Base-by-base conservation (phyloP, 1,284 basidiomycete species). In the Testicularia cyperi region DNA sequence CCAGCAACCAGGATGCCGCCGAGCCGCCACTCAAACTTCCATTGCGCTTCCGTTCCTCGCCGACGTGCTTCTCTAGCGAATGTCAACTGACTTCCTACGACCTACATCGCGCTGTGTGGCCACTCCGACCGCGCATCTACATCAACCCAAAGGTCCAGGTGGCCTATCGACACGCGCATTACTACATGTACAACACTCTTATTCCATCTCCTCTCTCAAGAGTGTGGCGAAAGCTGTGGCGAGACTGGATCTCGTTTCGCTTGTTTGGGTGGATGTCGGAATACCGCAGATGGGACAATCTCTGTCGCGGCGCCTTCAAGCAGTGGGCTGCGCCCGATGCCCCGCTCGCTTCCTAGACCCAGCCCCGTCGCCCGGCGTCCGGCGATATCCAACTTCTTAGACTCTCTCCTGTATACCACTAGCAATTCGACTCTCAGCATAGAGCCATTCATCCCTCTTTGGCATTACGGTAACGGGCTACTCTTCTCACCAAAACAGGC, bases 11-110 rank as follows among this genome's bases (percentile, higher is more conserved):
- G 14, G 44, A 35, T 15, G 41, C 38, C 21, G 68, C 41, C 70
- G 79, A 51, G 55, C 80, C 42, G 60, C 77, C 51, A 5, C 39
- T 44, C 2, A 29, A 24, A 10, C 77, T 22, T 56, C 82, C 78
- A 4, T 58, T 81, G 33, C 52, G 65, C 1, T 84, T 84, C 78
- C 80, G 83, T 26, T 56, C 77, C 10, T 80, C 80, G 10, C 65
- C 51, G 1, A 57, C 74, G 18, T 84, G 83, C 69, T 81, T 79
- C 62, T 81, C 81, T 28, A 80, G 79, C 18, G 83, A 84, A 73
- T 82, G 80, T 27, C 82, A 83, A 74, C 65, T 82, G 37, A 75
- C 82, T 14, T 81, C 81, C 5, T 83, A 83, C 70, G 83, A 84
- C 68, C 70, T 84, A 21, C 80, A 83, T 47, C 79, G 82, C 4